These are phyloP conservation scores for Paramecium sonneborni DNA, from an alignment of 73 alveolate genomes.

Conservation along the genomic window DNA sequence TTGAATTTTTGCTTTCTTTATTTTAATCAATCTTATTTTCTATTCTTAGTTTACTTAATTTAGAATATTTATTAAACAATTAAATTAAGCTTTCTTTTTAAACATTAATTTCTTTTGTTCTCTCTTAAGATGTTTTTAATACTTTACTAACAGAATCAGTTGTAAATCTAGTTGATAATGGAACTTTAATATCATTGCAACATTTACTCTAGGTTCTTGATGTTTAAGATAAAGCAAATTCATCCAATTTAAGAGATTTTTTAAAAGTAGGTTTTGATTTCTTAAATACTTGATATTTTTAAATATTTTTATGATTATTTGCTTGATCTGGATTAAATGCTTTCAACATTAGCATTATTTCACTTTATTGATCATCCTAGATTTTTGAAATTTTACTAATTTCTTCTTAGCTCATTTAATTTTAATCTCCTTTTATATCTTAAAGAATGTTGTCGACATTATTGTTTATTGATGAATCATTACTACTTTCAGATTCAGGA, in stretches of 20 bases:
- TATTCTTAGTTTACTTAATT: background rate
- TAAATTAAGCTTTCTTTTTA: background rate
- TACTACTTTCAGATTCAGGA: background rate
- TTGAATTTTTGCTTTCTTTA: background rate
- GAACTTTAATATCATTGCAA: background rate
- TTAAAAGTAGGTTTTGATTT: background rate
- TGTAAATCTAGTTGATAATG: background rate
- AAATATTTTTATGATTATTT: background rate
- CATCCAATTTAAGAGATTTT: background rate
- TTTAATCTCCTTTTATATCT: background rate
- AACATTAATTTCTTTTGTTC: background rate
- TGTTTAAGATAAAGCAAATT: background rate
- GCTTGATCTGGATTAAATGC: background rate
- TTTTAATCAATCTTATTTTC: background rate
- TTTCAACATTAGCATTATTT: background rate
- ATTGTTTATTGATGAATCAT: background rate
- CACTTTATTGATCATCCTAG: background rate
- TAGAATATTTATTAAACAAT: background rate
- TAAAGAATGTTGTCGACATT: background rate
- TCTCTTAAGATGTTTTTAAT: background rate
- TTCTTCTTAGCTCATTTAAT: background rate
- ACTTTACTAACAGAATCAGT: background rate
- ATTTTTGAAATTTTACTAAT: background rate
- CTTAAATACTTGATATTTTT: background rate
- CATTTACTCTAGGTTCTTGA: background rate